Evolutionary conservation across 1,284 basidiomycete genomes (phyloP).

Genomic region (Pyrrhoderma noxium): DNA sequence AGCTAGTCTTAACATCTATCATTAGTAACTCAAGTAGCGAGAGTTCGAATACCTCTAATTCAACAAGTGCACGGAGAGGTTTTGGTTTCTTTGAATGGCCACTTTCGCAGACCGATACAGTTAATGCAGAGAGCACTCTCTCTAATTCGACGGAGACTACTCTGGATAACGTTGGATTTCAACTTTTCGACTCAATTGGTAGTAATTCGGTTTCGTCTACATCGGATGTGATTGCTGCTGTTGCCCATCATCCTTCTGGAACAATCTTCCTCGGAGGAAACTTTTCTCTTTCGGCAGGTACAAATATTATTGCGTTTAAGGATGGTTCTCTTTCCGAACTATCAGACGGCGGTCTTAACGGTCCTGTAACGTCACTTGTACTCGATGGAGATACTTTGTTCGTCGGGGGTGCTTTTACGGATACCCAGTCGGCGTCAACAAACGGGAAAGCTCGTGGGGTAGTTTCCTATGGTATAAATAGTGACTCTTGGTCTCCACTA

Average conservation of each 20-base stretch:
- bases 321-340: constrained; percentile 50
- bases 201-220: constrained; percentile 31
- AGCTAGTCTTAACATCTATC: constrained; percentile 63
- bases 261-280: constrained; percentile 71
- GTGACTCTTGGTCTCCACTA: constrained; percentile 65
- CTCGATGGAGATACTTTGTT: constrained; percentile 60
- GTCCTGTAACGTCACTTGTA: constrained; percentile 61
- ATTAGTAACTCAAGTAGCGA: constrained; percentile 32
- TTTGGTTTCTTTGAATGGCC: constrained; percentile 84
- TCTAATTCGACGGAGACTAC: constrained; percentile 69
- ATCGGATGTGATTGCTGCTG: constrained; percentile 41
- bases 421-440: constrained; percentile 50
- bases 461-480: constrained; percentile 68
- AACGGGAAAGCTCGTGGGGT: constrained; percentile 54
- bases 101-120: constrained; percentile 33
- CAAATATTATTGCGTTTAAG: constrained; percentile 72
- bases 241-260: constrained; percentile 60
- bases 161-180: constrained; percentile 57
- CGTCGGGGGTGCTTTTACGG: constrained; percentile 81
- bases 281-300: constrained; percentile 57
- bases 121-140: constrained; percentile 52
- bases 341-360: constrained; percentile 63
- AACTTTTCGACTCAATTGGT: constrained; percentile 50
- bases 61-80: constrained; percentile 32
- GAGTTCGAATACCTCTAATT: constrained; percentile 27